Conservation (phyloP, 768 basidiomycete genomes). For the Collybia nuda region DNA sequence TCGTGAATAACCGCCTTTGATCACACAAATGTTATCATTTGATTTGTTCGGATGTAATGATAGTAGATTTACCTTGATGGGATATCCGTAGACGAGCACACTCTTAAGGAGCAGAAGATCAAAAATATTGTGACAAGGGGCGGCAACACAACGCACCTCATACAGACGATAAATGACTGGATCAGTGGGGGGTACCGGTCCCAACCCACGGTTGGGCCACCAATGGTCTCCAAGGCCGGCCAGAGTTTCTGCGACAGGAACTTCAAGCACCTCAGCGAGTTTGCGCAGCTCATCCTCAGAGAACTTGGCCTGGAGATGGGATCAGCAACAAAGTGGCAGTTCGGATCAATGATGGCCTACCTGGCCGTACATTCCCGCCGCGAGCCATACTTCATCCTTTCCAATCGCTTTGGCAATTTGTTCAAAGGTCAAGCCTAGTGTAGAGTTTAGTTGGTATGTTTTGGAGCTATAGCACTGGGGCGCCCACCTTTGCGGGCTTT, state of each 20-base stretch:
- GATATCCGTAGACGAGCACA: conserved; percentile 74
- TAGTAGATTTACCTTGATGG: conserved; percentile 60
- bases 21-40: background rate
- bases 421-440: conserved; percentile 65
- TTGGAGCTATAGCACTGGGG: background rate
- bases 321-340: background rate
- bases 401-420: conserved; percentile 63
- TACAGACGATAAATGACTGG: conserved; percentile 82
- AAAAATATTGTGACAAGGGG: no score
- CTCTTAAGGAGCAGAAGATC: conserved; percentile 35
- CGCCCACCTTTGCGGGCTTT: conserved; percentile 64
- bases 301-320: conserved; percentile 65
- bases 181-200: conserved; percentile 72
- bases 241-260: conserved; percentile 38
- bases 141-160: conserved; percentile 52
- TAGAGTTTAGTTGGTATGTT: background rate
- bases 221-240: conserved; percentile 59
- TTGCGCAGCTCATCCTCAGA: conserved; percentile 54
- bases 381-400: conserved; percentile 81
- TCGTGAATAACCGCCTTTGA: conserved; percentile 71
- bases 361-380: conserved; percentile 81
- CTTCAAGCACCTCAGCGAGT: conserved; percentile 49
- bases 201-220: conserved; percentile 75
- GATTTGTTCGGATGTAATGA: conserved; percentile 1
- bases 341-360: conserved; percentile 26